Percentiles rank a stretch among this genome's conserved stretches.
These are phyloP conservation scores for cucumber (Cucumis sativus) DNA, from an alignment of 306 rosid genomes.

Conservation along the genomic window DNA sequence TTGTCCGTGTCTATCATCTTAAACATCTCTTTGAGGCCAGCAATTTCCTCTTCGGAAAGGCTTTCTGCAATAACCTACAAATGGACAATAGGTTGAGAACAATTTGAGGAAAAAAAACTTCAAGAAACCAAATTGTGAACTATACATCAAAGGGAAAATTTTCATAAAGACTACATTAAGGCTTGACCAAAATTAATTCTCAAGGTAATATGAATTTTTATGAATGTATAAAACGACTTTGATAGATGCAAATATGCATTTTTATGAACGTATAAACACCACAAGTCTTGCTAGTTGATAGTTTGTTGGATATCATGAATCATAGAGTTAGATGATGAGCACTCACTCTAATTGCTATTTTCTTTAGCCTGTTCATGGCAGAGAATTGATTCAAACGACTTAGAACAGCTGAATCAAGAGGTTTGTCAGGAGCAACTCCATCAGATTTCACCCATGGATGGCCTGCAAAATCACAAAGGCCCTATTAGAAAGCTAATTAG, in stretches of 20 bases:
- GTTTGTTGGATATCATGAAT: neutral
- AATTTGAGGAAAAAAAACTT: neutral
- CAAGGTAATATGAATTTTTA: neutral
- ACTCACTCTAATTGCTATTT: slow-evolving; percentile 87
- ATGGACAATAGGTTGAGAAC: neutral
- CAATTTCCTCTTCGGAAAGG: slow-evolving; percentile 91
- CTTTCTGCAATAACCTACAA: slow-evolving; percentile 82
- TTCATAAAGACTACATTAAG: neutral
- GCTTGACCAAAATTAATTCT: too few species aligned
- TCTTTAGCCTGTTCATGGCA: slow-evolving; percentile 80
- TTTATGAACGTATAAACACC: neutral
- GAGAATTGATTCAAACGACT: slow-evolving; percentile 92
- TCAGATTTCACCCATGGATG: slow-evolving; percentile 86
- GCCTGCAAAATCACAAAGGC: slow-evolving; percentile 36
- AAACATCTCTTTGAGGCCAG: slow-evolving; percentile 89
- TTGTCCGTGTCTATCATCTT: slow-evolving; percentile 80
- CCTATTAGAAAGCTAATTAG: slow-evolving; percentile 3
- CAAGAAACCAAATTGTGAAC: neutral
- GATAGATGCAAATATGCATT: neutral
- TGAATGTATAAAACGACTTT: neutral
- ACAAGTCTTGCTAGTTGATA: neutral
- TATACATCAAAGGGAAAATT: neutral
- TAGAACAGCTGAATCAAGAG: slow-evolving; percentile 87
- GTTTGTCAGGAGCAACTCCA: slow-evolving; percentile 81
- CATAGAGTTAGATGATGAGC: neutral